Evolutionary conservation across 495 filamentous ascomycete species (phyloP).

Genomic region (Cryomyces antarcticus): DNA sequence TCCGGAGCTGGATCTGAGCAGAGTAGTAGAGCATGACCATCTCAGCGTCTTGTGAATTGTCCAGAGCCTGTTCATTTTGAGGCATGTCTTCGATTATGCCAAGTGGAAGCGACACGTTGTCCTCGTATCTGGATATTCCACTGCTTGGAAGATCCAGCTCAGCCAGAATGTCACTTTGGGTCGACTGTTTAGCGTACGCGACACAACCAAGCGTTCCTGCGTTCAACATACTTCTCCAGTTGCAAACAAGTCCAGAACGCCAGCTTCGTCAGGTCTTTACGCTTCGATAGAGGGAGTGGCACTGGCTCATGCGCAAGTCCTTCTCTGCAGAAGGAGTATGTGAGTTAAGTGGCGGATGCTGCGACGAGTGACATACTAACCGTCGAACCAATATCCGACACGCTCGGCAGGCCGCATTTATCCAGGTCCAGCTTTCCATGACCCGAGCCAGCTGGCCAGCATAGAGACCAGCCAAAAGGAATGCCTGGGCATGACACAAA

Average conservation of each 20-base stretch:
- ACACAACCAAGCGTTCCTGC: no score
- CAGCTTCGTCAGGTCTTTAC: slow-evolving; percentile 40
- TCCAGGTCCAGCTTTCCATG: slow-evolving; percentile 79
- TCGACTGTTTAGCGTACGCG: no score
- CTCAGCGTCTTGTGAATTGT: background rate
- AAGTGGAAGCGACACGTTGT: slow-evolving; percentile 27
- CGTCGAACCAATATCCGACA: slow-evolving; percentile 60
- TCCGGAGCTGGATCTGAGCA: slow-evolving; percentile 69
- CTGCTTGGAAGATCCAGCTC: slow-evolving; percentile 57
- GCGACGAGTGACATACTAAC: slow-evolving; percentile 6
- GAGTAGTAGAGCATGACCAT: slow-evolving; percentile 58
- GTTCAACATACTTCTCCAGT: slow-evolving; percentile 51
- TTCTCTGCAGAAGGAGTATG: background rate
- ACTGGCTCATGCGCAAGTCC: background rate
- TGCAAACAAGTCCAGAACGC: slow-evolving; percentile 92
- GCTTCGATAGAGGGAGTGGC: slow-evolving; percentile 2
- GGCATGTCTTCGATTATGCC: background rate
- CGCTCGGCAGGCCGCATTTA: slow-evolving; percentile 54
- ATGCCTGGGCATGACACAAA: slow-evolving; percentile 65
- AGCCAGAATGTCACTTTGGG: slow-evolving; percentile 64
- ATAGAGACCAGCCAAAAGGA: slow-evolving; percentile 73
- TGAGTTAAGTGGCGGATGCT: background rate
- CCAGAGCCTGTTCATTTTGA: no score
- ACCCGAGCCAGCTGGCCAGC: slow-evolving; percentile 71
- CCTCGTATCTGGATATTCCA: slow-evolving; percentile 12